These are phyloP conservation scores for Phialophora macrospora DNA, from an alignment of 2,329 filamentous ascomycete genomes.

Conservation along the genomic window DNA sequence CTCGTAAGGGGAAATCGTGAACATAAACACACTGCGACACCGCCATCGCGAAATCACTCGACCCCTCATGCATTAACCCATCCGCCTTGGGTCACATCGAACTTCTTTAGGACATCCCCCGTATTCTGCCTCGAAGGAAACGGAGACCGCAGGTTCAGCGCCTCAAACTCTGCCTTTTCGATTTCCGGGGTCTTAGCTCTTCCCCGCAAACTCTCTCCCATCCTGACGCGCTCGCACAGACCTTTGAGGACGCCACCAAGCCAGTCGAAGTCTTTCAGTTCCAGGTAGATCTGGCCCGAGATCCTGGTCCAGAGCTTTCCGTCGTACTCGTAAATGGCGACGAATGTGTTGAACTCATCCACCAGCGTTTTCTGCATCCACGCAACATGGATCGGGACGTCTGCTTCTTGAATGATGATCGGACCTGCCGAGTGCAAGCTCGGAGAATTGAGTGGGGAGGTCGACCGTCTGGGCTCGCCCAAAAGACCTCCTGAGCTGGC, in stretches of 20 bases:
- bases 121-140: slow-evolving; percentile 29
- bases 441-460: slow-evolving; percentile 31
- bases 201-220: slow-evolving; percentile 35
- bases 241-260: slow-evolving; percentile 63
- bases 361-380: slow-evolving; percentile 65
- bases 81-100: slow-evolving; percentile 32
- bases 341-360: slow-evolving; percentile 70
- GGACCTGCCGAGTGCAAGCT: slow-evolving; percentile 29
- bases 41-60: neutral
- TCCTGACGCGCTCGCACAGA: slow-evolving; percentile 57
- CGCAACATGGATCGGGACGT: slow-evolving; percentile 51
- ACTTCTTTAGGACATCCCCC: slow-evolving; percentile 24
- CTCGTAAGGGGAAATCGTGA: neutral
- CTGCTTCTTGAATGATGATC: slow-evolving; percentile 44
- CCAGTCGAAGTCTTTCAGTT: slow-evolving; percentile 76
- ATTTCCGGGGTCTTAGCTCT: slow-evolving; percentile 20
- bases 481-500: slow-evolving; percentile 18
- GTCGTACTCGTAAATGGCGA: slow-evolving; percentile 66
- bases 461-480: slow-evolving; percentile 25
- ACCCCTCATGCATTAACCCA: slow-evolving; percentile 30
- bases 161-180: slow-evolving; percentile 24
- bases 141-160: slow-evolving; percentile 21
- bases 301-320: slow-evolving; percentile 72
- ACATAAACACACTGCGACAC: neutral
- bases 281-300: slow-evolving; percentile 84